Base-by-base conservation (phyloP, 352 stramenopile genomes). In the Globisporangium canariense region DNA sequence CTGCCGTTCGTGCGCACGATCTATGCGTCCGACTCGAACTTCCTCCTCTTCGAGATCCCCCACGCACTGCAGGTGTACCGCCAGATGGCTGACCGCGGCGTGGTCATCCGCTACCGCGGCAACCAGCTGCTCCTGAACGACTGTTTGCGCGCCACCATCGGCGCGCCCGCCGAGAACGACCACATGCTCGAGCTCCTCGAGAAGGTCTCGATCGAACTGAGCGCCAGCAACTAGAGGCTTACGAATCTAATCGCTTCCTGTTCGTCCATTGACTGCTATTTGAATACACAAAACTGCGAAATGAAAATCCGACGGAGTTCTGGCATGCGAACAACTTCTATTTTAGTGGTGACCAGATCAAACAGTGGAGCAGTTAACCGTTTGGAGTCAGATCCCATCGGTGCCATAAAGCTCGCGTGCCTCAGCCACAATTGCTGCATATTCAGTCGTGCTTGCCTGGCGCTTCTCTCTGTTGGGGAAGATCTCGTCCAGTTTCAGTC, bases 91-190 rank as follows among this genome's bases (percentile, higher is more conserved):
- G 78, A 88, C 59, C 87, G 79, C 51, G 93, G 94, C 50, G 90
- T 99, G 41, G 97, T 99, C 6, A 98, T 98, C 69, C 92, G 97
- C 47, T 99, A 98, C 78, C 94, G 97, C 54, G 97, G 97, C 47
- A 98, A 96, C 67, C 95, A 99, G 77, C 81, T 98, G 64, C 83
- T 99, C 60, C 97, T 98, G 60, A 84, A 91, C 45, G 88, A 98
- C 74, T 99, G 97, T 66, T 77, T 99, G 65, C 91, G 97, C 61
- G 91, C 97, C 8, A 99, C 96, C 40, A 97, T 99, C 69, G 97
- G 97, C 36, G 97, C 83, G 28, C 72, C 72, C 10, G 89, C 96
- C 50, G 95, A 99, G 71, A 99, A 99, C 74, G 70, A 97, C 62
- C 75, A 79, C 50, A 98, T 98, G 80, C 81, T 99, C 14, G 73